Evolutionary conservation across 176 grass and related monocot genomes (phyloP).

Genomic region (Oryza glumipatula): DNA sequence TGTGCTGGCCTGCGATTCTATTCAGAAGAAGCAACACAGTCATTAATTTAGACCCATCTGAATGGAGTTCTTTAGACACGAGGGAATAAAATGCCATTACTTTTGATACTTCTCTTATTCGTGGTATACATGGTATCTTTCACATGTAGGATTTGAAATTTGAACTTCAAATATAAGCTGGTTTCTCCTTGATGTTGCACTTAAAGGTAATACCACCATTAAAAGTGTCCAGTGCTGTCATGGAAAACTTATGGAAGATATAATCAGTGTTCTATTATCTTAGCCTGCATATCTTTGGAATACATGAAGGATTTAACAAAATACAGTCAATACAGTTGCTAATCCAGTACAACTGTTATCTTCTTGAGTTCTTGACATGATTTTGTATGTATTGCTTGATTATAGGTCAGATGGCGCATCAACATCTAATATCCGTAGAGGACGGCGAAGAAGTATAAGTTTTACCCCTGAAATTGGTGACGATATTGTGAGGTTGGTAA

Average conservation of each 20-base stretch:
- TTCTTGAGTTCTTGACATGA: constrained; percentile 46
- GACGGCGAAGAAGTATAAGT: constrained; percentile 71
- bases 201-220: not conserved
- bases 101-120: constrained; percentile 2
- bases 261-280: constrained; percentile 17
- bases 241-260: not conserved
- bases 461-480: constrained; percentile 97
- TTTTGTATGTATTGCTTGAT: constrained; percentile 52
- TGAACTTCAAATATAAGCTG: not conserved
- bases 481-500: constrained; percentile 93
- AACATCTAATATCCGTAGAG: constrained; percentile 64
- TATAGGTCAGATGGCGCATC: constrained; percentile 94
- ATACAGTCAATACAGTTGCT: constrained; percentile 4
- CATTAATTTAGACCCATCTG: constrained; percentile 1
- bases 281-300: constrained; percentile 23
- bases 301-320: constrained; percentile 29
- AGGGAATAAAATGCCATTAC: not conserved
- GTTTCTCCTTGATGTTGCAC: not conserved
- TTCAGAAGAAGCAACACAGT: not conserved
- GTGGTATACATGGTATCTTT: not conserved
- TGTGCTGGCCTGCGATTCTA: not conserved
- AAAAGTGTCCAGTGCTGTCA: not conserved
- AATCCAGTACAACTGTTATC: constrained; percentile 26
- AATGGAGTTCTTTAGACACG: not conserved
- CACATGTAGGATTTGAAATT: not conserved